Base-by-base conservation (phyloP, 192 early-diverging fungal genomes). In the Geranomyces variabilis region DNA sequence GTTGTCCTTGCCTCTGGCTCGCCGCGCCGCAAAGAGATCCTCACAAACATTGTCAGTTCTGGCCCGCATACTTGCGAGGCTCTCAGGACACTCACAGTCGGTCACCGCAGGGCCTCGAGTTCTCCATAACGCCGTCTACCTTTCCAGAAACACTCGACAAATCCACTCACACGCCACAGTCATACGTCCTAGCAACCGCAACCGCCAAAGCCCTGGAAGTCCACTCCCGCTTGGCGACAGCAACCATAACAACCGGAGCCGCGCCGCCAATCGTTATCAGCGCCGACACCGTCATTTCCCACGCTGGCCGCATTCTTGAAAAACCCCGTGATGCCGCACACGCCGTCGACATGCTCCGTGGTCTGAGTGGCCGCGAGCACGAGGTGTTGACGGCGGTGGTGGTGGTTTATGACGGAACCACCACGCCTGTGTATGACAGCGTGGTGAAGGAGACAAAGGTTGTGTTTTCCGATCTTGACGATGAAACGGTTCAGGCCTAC, bases 81-180 rank as follows among this genome's bases (percentile, higher is more conserved):
- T 10, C 14, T 28, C 17, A 66, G 6, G 15, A 19, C 7, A 17
- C 33, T 15, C 41, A 26, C 9, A 66, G 8, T n/a, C n/a, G n/a
- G n/a, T n/a, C n/a, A n/a, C n/a, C 10, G 10, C 33, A 87, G 78
- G 89, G 88, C 0, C 65, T 94, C 61, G 56, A 66, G 6, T 92
- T 89, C 75, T 70, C 81, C 22, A 83, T 94, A 1, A 75, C 90
- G 3, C 80, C 88, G 4, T 93, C 90, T n/a, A 81, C 78, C 10
- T 93, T 92, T 74, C 83, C 89, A 24, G 95, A 96, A 71, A 88
- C 85, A 34, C 84, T 94, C 0, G 86, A 93, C 70, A 93, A 93
- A 62, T 58, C 34, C 1, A 91, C 89, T 59, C 65, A 66, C 3
- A 73, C 81, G 3, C 82, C 86, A 6, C 76, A 65, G 30, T 87